These are phyloP conservation scores for Citrullus amarus DNA, from an alignment of 306 rosid genomes.

Conservation along the genomic window DNA sequence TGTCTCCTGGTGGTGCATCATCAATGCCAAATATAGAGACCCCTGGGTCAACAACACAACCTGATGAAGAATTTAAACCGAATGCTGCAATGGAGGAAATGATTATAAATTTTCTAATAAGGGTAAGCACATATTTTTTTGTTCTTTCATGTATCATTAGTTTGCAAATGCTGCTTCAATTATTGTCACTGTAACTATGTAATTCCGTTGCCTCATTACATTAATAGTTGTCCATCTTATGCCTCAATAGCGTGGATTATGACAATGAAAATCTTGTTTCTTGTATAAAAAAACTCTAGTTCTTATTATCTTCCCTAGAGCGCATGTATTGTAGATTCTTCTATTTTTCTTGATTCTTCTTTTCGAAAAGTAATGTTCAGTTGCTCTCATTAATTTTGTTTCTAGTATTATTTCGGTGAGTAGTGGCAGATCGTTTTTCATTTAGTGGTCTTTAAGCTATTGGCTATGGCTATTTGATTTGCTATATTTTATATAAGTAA, in stretches of 20 bases:
- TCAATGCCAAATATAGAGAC: constrained; percentile 87
- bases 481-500: not conserved
- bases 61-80: constrained; percentile 98
- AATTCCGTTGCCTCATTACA: not conserved
- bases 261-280: not conserved
- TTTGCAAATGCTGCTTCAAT: constrained; percentile 7
- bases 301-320: not conserved
- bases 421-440: not conserved
- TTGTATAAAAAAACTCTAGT: not conserved
- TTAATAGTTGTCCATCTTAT: not conserved
- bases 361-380: not conserved
- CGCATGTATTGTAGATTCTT: not conserved
- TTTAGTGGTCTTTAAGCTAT: not conserved
- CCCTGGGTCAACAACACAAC: constrained; percentile 86
- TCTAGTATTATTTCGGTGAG: not conserved
- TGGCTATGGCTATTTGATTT: not conserved
- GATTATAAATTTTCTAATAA: constrained; percentile 90
- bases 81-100: constrained; percentile 99
- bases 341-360: not conserved
- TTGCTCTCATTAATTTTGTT: not conserved
- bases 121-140: constrained; percentile 51
- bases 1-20: constrained; percentile 97
- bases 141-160: constrained; percentile 8
- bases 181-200: not conserved
- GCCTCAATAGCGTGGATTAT: not conserved